Conservation (phyloP, 139 green algal genomes). For the Coccomyxa sp. region DNA sequence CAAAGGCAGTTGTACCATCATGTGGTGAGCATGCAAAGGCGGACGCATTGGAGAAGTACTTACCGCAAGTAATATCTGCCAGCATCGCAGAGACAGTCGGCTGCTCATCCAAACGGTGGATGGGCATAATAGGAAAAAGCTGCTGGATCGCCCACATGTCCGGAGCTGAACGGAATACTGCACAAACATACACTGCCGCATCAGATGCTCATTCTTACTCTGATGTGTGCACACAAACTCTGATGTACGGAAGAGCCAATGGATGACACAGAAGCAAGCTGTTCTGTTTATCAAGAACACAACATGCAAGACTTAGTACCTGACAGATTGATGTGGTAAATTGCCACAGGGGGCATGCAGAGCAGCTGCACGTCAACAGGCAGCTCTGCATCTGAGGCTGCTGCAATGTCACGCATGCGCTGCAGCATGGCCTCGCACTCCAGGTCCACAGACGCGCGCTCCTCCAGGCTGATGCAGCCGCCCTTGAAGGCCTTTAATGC, state of each 20-base stretch:
- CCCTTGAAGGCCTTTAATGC: slow-evolving; percentile 58
- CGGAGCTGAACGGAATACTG: slow-evolving; percentile 55
- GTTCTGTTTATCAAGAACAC: background rate
- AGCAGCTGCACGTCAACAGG: too few species aligned
- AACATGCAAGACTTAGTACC: background rate
- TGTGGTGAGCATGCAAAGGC: too few species aligned
- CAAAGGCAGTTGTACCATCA: too few species aligned
- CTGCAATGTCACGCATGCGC: slow-evolving; percentile 24
- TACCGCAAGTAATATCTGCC: slow-evolving; percentile 55
- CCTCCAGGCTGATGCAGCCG: slow-evolving; percentile 51
- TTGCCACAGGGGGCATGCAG: slow-evolving; percentile 12
- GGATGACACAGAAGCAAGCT: too few species aligned
- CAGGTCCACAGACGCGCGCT: slow-evolving; percentile 50
- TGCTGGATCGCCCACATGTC: slow-evolving; percentile 69
- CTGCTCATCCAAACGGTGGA: slow-evolving; percentile 50
- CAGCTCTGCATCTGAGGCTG: background rate
- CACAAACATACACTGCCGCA: background rate
- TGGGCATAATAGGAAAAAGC: slow-evolving; percentile 65
- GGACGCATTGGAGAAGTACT: too few species aligned
- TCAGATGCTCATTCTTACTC: background rate
- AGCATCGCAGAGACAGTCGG: slow-evolving; percentile 43
- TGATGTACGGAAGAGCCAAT: background rate
- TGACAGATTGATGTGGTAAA: slow-evolving; percentile 31
- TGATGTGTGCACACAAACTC: background rate
- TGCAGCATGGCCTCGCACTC: slow-evolving; percentile 40